Conservation (phyloP, 2,329 filamentous ascomycete genomes). For the Epichloe sylvatica region DNA sequence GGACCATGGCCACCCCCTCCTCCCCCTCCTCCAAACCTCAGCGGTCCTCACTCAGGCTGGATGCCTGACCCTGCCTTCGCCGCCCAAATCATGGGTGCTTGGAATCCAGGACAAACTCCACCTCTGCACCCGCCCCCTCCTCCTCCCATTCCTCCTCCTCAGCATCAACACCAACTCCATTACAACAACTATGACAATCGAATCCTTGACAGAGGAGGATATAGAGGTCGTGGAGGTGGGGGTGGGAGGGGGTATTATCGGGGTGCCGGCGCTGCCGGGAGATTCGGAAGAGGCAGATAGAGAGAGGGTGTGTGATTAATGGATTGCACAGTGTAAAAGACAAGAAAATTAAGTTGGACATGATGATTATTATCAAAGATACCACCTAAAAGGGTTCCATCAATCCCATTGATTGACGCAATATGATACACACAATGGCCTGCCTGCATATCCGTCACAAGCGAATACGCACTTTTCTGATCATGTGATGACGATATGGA, state of each 20-base stretch:
- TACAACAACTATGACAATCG: constrained; percentile 13
- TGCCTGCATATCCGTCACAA: not conserved
- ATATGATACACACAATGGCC: not conserved
- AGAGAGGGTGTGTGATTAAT: not conserved
- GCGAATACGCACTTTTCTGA: not conserved
- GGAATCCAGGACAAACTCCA: constrained; percentile 11
- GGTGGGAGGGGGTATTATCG: constrained; percentile 8
- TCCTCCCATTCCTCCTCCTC: constrained; percentile 5
- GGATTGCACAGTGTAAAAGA: not conserved
- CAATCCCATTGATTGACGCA: too few species aligned
- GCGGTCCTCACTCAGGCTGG: constrained; percentile 11
- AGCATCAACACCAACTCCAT: constrained; percentile 2
- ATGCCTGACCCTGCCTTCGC: constrained; percentile 15
- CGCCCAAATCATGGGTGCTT: constrained; percentile 15
- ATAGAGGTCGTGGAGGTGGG: constrained; percentile 12
- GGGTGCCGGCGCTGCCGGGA: not conserved
- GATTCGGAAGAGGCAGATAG: constrained; percentile 1
- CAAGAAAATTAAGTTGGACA: not conserved
- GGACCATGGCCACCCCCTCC: constrained; percentile 27
- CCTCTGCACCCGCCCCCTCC: constrained; percentile 8
- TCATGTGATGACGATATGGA: not conserved
- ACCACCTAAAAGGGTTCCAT: too few species aligned
- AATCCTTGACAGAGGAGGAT: constrained; percentile 17
- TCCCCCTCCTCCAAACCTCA: constrained; percentile 13
- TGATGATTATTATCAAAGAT: too few species aligned